These are phyloP conservation scores for Saccharomyces hybrid DNA, from an alignment of 1,139 yeast genomes.

Conservation along the genomic window DNA sequence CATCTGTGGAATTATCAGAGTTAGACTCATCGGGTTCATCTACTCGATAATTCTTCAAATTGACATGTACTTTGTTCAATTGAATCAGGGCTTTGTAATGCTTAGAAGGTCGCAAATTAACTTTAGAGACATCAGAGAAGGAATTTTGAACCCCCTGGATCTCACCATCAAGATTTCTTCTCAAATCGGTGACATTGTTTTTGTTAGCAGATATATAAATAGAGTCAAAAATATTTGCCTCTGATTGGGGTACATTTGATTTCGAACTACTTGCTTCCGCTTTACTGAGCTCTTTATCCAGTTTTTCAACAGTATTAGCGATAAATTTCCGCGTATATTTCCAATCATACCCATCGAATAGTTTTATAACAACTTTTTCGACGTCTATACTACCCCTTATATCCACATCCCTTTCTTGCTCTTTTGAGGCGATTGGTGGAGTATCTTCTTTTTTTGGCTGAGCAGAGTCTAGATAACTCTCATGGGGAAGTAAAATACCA, in stretches of 20 bases:
- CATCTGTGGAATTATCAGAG: conserved; percentile 36
- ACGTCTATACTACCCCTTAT: conserved; percentile 18
- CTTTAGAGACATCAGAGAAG: conserved; percentile 31
- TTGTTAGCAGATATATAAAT: conserved; percentile 22
- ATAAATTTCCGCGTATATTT: conserved; percentile 64
- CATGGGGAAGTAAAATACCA: not conserved
- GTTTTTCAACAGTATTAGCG: conserved; percentile 45
- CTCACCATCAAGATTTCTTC: conserved; percentile 17
- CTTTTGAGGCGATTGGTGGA: not conserved
- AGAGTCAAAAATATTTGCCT: conserved; percentile 26
- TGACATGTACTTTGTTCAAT: conserved; percentile 45
- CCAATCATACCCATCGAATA: conserved; percentile 95
- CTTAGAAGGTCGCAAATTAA: conserved; percentile 59
- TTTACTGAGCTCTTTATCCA: conserved; percentile 20
- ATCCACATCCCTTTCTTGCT: conserved; percentile 1
- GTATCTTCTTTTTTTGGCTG: not conserved
- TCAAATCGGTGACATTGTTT: conserved; percentile 13
- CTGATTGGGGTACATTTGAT: conserved; percentile 7
- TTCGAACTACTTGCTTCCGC: conserved; percentile 16
- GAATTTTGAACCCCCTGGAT: conserved; percentile 22
- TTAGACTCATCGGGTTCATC: conserved; percentile 38
- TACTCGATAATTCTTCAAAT: conserved; percentile 40
- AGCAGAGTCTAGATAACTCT: not conserved
- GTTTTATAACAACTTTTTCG: conserved; percentile 41
- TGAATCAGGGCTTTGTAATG: conserved; percentile 56